Evolutionary conservation across 208 protist species (phyloP).

Genomic region (Leishmania tarentolae): DNA sequence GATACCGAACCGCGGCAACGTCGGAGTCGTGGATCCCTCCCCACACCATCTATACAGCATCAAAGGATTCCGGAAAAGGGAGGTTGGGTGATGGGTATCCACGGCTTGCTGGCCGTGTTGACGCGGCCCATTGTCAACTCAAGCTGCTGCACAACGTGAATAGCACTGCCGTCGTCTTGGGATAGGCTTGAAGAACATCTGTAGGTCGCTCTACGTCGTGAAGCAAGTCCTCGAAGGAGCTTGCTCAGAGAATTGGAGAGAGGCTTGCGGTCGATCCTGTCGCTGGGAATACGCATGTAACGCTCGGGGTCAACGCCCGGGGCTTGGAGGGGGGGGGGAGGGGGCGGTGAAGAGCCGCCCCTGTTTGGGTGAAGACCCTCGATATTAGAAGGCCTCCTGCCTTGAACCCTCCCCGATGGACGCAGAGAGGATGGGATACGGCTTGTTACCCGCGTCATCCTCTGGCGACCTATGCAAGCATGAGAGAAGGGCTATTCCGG

Average conservation of each 20-base stretch:
- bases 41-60: not conserved
- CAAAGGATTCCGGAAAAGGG: not conserved
- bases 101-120: not conserved
- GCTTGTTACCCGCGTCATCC: not conserved
- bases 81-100: not conserved
- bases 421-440: not conserved
- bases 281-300: not conserved
- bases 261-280: not conserved
- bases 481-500: not conserved
- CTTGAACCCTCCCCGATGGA: not conserved
- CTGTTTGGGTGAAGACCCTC: not conserved
- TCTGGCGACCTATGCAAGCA: not conserved
- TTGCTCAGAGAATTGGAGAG: too few species aligned
- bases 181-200: not conserved
- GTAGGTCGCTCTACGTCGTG: not conserved
- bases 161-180: not conserved
- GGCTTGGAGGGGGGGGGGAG: not conserved
- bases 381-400: not conserved
- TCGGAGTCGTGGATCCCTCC: not conserved
- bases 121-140: not conserved
- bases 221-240: not conserved
- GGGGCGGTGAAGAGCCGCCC: not conserved
- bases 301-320: not conserved
- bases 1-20: not conserved
- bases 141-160: not conserved